Evolutionary conservation across 768 basidiomycete species (phyloP).

Genomic region (Amanita pseudoporphyria): DNA sequence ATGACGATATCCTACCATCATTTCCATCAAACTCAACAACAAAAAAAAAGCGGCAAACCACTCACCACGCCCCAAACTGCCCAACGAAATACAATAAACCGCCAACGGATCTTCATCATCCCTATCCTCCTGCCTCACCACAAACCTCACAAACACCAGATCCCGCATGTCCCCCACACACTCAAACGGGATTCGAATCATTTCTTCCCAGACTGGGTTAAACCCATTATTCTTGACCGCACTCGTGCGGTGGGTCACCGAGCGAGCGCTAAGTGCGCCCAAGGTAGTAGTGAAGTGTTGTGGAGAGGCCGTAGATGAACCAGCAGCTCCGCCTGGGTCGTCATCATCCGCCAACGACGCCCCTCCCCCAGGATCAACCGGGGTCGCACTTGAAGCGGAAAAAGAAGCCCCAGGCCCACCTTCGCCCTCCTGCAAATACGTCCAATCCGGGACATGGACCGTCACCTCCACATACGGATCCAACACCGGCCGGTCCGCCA

Average conservation of each 20-base stretch:
- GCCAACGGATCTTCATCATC: conserved; percentile 62
- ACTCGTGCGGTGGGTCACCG: conserved; percentile 46
- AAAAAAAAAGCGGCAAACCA: conserved; percentile 6
- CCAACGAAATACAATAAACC: conserved; percentile 67
- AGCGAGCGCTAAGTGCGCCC: conserved; percentile 21
- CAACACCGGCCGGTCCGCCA: conserved; percentile 36
- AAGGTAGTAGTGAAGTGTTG: conserved; percentile 11
- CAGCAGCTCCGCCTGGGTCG: too few relatives aligned
- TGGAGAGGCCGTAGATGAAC: background rate
- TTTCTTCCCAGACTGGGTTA: conserved; percentile 85
- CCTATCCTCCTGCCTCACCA: conserved; percentile 49
- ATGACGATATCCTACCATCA: conserved; percentile 69
- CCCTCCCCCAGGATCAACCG: conserved; percentile 1
- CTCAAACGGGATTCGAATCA: conserved; percentile 61
- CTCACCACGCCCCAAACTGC: conserved; percentile 64
- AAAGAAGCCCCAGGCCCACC: background rate
- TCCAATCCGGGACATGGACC: conserved; percentile 72
- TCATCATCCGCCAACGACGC: background rate
- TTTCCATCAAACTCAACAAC: background rate
- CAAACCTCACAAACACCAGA: conserved; percentile 77
- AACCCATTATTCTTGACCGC: conserved; percentile 85
- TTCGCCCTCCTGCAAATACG: conserved; percentile 16
- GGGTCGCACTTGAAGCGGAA: too few relatives aligned
- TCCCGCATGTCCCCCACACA: conserved; percentile 75
- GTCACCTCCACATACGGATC: conserved; percentile 69